phyloP scores from a whole-genome alignment of 2,329 filamentous ascomycete genomes.

The Epichloe gansuensis region DNA sequence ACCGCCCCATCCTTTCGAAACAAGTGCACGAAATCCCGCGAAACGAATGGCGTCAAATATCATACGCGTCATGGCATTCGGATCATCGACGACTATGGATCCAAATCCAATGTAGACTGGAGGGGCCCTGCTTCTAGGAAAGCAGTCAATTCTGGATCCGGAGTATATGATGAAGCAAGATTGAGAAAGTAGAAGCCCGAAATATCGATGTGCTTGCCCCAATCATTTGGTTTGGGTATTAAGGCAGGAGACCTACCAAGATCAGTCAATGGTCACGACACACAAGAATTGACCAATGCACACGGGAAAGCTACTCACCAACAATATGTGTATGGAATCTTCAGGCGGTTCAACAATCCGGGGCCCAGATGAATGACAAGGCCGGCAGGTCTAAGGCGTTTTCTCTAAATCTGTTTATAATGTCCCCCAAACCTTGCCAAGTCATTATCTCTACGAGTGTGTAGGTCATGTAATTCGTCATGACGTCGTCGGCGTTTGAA shows the following conservation, averaged over 20 bases:
- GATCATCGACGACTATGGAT: conserved; percentile 70
- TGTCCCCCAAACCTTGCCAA: conserved; percentile 82
- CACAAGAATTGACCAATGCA: neutral
- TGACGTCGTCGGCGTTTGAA: conserved; percentile 60
- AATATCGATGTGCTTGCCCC: conserved; percentile 58
- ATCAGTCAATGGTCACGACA: conserved; percentile 3
- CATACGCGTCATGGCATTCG: conserved; percentile 54
- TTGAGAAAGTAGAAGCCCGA: conserved; percentile 69
- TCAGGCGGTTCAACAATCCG: conserved; percentile 61
- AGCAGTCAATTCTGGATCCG: conserved; percentile 48
- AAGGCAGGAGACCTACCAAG: conserved; percentile 51
- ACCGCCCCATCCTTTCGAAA: conserved; percentile 83
- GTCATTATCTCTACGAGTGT: conserved; percentile 82
- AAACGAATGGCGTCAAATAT: conserved; percentile 60
- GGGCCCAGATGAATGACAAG: conserved; percentile 71
- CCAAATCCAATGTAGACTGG: conserved; percentile 78
- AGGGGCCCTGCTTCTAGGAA: conserved; percentile 59
- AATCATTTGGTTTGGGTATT: conserved; percentile 69
- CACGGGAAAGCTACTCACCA: conserved; percentile 38
- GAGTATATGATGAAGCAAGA: conserved; percentile 52
- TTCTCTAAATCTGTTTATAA: conserved; percentile 79
- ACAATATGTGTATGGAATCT: conserved; percentile 80
- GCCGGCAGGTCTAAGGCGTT: conserved; percentile 63
- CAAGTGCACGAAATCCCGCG: conserved; percentile 61
- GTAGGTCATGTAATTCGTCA: conserved; percentile 76